These are phyloP conservation scores for Talaromyces adpressus DNA, from an alignment of 495 filamentous ascomycete species.

Conservation along the genomic window DNA sequence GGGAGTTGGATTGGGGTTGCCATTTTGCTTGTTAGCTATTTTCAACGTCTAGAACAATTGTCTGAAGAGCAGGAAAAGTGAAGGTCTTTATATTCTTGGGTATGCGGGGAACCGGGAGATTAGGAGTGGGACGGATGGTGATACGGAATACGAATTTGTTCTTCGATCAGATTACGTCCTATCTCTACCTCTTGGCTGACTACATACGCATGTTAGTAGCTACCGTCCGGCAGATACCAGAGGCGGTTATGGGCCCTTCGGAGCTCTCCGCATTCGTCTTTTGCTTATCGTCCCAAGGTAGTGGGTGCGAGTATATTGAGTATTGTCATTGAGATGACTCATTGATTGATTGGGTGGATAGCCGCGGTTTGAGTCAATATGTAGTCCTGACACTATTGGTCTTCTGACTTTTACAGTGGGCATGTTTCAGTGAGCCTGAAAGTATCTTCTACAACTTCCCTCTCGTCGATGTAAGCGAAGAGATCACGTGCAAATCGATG, in stretches of 20 bases:
- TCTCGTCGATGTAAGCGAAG: background rate
- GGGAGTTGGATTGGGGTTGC: constrained; percentile 56
- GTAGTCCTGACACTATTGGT: background rate
- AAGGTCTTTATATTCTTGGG: background rate
- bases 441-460: background rate
- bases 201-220: too few relatives aligned
- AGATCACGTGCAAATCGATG: background rate
- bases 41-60: background rate
- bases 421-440: background rate
- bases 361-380: background rate
- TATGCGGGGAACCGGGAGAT: background rate
- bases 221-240: background rate
- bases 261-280: background rate
- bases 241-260: background rate
- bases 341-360: background rate
- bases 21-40: constrained; percentile 24
- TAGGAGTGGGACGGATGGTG: background rate
- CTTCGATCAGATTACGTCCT: background rate
- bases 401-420: background rate
- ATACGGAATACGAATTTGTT: background rate
- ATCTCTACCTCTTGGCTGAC: background rate
- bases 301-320: background rate
- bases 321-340: background rate
- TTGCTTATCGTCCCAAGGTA: background rate
- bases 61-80: background rate